phyloP scores from a whole-genome alignment of 1,284 basidiomycete genomes.

The Taiwanofungus camphoratus region DNA sequence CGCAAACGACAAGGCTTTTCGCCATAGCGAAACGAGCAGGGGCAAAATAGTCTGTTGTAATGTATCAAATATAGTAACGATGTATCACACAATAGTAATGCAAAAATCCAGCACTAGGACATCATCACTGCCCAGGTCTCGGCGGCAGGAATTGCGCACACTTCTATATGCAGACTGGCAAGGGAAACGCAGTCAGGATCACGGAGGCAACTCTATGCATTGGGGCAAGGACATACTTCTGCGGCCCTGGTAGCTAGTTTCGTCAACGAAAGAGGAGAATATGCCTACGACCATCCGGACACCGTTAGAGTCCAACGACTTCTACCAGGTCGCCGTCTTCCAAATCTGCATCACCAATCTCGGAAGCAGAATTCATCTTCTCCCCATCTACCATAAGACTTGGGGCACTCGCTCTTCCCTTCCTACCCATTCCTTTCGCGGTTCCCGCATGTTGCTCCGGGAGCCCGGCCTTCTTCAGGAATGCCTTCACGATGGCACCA shows the following conservation, averaged over 20 bases:
- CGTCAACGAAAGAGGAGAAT: conserved; percentile 76
- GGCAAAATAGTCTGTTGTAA: no score
- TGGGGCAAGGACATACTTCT: conserved; percentile 39
- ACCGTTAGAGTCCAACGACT: conserved; percentile 53
- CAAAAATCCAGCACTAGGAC: no score
- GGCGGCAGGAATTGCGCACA: conserved; percentile 81
- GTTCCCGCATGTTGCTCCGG: conserved; percentile 40
- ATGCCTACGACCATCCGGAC: conserved; percentile 63
- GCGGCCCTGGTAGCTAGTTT: conserved; percentile 47
- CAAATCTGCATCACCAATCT: conserved; percentile 59
- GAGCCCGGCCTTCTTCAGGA: conserved; percentile 58
- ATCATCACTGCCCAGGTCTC: conserved; percentile 82
- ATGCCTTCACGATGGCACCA: conserved; percentile 64
- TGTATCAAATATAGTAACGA: no score
- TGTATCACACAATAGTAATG: no score
- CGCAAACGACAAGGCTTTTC: no score
- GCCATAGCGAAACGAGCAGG: no score
- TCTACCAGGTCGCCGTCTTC: conserved; percentile 77
- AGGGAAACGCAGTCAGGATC: no score
- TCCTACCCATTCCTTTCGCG: conserved; percentile 25
- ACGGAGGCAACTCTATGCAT: conserved; percentile 2
- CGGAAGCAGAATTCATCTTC: conserved; percentile 46
- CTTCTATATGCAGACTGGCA: conserved; percentile 77
- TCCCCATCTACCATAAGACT: conserved; percentile 63
- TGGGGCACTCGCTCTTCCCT: conserved; percentile 32